Percentiles rank a stretch among this genome's conserved stretches.
phyloP scores from a whole-genome alignment of 176 grass and related monocot genomes.

The Triticum turgidum region DNA sequence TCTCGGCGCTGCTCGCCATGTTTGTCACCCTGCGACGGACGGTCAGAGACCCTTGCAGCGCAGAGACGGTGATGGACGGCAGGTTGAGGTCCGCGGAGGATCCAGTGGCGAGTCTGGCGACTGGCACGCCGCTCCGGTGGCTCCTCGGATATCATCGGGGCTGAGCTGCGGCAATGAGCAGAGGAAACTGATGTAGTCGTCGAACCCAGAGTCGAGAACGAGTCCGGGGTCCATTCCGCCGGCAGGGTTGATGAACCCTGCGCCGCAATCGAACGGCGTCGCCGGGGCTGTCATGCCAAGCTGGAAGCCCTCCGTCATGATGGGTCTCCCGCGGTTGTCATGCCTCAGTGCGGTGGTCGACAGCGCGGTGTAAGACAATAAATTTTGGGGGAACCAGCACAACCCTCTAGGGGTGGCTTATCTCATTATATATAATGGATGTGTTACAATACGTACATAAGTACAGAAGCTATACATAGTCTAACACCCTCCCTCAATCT shows the following conservation, averaged over 20 bases:
- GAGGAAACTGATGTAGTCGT: conserved; percentile 54
- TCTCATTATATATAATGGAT: too few relatives aligned
- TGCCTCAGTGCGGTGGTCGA: neutral
- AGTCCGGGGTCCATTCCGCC: conserved; percentile 48
- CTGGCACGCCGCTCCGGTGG: too few relatives aligned
- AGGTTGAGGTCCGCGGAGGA: conserved; percentile 1
- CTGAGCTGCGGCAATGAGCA: conserved; percentile 47
- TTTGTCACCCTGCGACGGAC: conserved; percentile 16
- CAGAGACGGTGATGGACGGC: conserved; percentile 18
- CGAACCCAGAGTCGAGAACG: conserved; percentile 37
- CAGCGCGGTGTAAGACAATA: too few relatives aligned
- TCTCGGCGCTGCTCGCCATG: conserved; percentile 40
- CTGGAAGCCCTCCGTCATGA: conserved; percentile 30
- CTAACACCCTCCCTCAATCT: too few relatives aligned
- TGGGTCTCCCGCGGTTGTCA: conserved; percentile 22
- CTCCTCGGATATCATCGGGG: neutral
- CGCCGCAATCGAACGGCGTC: conserved; percentile 59
- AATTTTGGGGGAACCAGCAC: too few relatives aligned
- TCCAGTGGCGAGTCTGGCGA: too few relatives aligned
- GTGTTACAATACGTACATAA: too few relatives aligned
- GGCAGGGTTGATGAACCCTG: conserved; percentile 45
- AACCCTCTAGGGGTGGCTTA: too few relatives aligned
- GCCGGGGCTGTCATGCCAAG: conserved; percentile 17
- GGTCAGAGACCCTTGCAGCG: neutral
- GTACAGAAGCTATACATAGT: too few relatives aligned